Conservation (phyloP, 805 yeast genomes). For the Myxozyma monticola region DNA sequence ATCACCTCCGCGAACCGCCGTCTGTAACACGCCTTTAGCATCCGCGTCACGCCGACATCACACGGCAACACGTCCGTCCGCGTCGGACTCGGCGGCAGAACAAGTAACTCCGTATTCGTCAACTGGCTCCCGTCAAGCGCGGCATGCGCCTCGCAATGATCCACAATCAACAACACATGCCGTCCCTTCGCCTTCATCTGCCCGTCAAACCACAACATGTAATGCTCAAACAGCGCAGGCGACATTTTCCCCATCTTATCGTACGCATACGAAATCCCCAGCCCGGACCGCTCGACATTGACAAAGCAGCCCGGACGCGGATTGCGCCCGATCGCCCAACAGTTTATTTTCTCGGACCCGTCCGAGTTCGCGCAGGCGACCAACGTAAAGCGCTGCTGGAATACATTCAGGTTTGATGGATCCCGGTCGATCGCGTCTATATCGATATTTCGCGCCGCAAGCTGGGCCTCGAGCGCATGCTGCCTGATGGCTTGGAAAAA, state of each 20-base stretch:
- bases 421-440: not conserved
- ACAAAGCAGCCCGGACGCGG: constrained; percentile 17
- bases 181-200: constrained; percentile 22
- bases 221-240: constrained; percentile 15
- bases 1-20: constrained; percentile 22
- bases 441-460: not conserved
- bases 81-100: constrained; percentile 19
- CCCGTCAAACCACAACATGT: constrained; percentile 25
- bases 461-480: not conserved
- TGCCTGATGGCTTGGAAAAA: constrained; percentile 9
- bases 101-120: constrained; percentile 17
- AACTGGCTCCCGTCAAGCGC: constrained; percentile 5
- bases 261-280: constrained; percentile 16
- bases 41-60: constrained; percentile 18
- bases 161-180: constrained; percentile 22
- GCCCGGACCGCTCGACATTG: constrained; percentile 15
- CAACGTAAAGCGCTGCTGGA: constrained; percentile 13
- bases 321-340: constrained; percentile 19
- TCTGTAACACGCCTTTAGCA: constrained; percentile 21
- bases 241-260: constrained; percentile 16
- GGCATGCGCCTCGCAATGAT: constrained; percentile 20
- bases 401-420: not conserved
- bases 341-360: constrained; percentile 23
- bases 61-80: constrained; percentile 16
- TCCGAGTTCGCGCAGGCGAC: constrained; percentile 22